These are phyloP conservation scores for Pestalotiopsis sp. DNA, from an alignment of 2,329 filamentous ascomycete species.

Conservation along the genomic window DNA sequence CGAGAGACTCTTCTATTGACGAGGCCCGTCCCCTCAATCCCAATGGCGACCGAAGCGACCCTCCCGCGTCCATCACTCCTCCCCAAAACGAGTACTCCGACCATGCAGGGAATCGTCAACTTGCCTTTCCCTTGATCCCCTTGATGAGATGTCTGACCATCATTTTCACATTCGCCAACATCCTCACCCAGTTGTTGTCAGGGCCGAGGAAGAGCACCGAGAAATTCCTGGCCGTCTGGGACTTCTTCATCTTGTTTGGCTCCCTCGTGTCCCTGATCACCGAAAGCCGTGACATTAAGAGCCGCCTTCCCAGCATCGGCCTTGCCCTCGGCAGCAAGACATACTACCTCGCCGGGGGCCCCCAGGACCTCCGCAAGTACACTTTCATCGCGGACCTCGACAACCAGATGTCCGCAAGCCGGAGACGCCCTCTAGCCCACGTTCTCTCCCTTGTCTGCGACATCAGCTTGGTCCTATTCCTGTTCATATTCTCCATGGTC, in stretches of 20 bases:
- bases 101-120: background rate
- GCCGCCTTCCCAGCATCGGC: background rate
- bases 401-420: background rate
- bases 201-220: background rate
- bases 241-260: constrained; percentile 3
- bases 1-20: constrained; percentile 4
- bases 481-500: background rate
- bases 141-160: background rate
- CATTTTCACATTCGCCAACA: constrained; percentile 3
- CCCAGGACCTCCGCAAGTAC: background rate
- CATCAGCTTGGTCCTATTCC: background rate
- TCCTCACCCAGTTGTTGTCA: background rate
- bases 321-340: constrained; percentile 9
- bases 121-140: background rate
- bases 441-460: background rate
- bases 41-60: background rate
- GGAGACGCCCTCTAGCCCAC: background rate
- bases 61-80: background rate
- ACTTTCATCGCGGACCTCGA: background rate
- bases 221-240: background rate
- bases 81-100: background rate
- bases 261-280: background rate
- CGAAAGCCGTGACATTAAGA: background rate
- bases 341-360: constrained; percentile 1
- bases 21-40: constrained; percentile 13